A percentile compares a stretch with the other conserved stretches of the same genome.
Conservation (phyloP, 805 yeast species). For the Metschnikowia proteae region DNA sequence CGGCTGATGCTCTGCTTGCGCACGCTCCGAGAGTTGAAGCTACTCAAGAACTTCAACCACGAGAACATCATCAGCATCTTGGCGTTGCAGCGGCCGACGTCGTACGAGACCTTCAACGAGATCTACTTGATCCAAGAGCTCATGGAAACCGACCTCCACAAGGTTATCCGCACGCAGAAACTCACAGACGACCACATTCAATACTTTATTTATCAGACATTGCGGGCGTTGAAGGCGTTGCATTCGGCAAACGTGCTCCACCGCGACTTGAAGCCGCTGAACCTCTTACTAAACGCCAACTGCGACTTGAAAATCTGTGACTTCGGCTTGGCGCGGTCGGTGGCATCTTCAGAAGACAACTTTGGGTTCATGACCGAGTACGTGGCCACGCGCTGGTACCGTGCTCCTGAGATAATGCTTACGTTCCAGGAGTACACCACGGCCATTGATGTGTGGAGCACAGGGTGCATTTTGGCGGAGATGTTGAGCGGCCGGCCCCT, state of each 20-base stretch:
- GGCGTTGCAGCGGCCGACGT: slow-evolving; percentile 82
- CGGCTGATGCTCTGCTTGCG: slow-evolving; percentile 84
- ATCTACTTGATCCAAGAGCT: slow-evolving; percentile 85
- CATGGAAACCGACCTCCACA: slow-evolving; percentile 84
- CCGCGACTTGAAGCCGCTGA: slow-evolving; percentile 88
- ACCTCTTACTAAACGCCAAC: slow-evolving; percentile 79
- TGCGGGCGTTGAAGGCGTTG: slow-evolving; percentile 84
- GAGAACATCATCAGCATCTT: slow-evolving; percentile 88
- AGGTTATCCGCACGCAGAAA: slow-evolving; percentile 76
- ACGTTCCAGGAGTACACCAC: slow-evolving; percentile 90
- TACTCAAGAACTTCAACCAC: slow-evolving; percentile 85
- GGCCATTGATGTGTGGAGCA: slow-evolving; percentile 96
- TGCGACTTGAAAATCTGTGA: slow-evolving; percentile 94
- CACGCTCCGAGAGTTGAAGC: slow-evolving; percentile 84
- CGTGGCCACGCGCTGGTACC: slow-evolving; percentile 96
- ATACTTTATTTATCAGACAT: slow-evolving; percentile 85
- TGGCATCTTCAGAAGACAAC: slow-evolving; percentile 60
- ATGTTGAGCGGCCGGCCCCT: slow-evolving; percentile 81
- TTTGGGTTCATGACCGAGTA: slow-evolving; percentile 91
- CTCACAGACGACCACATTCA: slow-evolving; percentile 91
- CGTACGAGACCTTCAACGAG: slow-evolving; percentile 73
- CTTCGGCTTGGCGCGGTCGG: slow-evolving; percentile 80
- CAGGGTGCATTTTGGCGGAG: slow-evolving; percentile 93
- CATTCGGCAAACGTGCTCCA: slow-evolving; percentile 94
- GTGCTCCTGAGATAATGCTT: slow-evolving; percentile 97